Evolutionary conservation across 306 rosid genomes (phyloP).

Genomic region (Pachyrhizus erosus): DNA sequence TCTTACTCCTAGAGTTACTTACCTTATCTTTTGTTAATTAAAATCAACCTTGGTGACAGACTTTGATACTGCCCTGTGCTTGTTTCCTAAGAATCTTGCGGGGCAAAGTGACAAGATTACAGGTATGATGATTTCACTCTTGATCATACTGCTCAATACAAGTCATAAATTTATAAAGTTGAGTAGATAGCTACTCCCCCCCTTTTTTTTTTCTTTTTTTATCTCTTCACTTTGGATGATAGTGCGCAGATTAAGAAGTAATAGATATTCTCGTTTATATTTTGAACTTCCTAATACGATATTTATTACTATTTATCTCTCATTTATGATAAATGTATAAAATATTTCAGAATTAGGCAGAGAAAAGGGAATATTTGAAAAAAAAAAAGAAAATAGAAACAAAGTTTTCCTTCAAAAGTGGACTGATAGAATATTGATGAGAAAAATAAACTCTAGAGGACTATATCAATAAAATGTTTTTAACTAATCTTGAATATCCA

Average conservation of each 20-base stretch:
- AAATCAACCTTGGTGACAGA: conserved; percentile 56
- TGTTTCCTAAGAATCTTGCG: conserved; percentile 81
- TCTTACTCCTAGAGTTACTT: conserved; percentile 15
- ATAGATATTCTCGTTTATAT: not conserved
- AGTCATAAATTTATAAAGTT: not conserved
- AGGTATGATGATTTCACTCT: conserved; percentile 56
- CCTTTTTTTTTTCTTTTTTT: too few relatives aligned
- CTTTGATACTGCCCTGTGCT: conserved; percentile 91
- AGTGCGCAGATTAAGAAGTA: not conserved
- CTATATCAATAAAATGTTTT: not conserved
- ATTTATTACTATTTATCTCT: not conserved
- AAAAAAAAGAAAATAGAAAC: too few relatives aligned
- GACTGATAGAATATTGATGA: not conserved
- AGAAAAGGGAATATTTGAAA: too few relatives aligned
- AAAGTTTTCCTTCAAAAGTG: not conserved
- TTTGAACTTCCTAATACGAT: not conserved
- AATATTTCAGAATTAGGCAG: not conserved
- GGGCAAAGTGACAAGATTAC: conserved; percentile 62
- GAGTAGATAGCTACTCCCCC: conserved; percentile 3
- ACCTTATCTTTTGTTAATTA: conserved; percentile 11
- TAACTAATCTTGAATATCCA: not conserved
- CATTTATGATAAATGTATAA: not conserved
- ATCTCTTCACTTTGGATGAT: not conserved
- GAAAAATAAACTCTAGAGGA: not conserved
- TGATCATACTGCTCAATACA: not conserved